phyloP scores from a whole-genome alignment of 345 rosid genomes.

The Lagerstroemia speciosa region DNA sequence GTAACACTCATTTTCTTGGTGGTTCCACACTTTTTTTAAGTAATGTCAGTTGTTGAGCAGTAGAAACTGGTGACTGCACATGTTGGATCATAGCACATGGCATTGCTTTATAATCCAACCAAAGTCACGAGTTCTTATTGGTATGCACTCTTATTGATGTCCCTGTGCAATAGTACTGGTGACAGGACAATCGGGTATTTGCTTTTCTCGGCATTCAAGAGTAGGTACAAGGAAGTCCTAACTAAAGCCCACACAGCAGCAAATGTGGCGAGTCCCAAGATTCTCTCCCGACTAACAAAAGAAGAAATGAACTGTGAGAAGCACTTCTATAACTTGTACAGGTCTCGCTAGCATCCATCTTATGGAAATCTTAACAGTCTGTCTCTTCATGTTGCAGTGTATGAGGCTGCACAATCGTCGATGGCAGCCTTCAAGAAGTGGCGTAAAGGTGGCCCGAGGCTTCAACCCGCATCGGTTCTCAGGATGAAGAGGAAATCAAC shows the following conservation, averaged over 20 bases:
- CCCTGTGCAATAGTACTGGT: slow-evolving; percentile 32
- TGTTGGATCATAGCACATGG: no score
- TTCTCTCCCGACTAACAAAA: slow-evolving; percentile 42
- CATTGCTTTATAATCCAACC: no score
- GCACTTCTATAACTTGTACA: slow-evolving; percentile 7
- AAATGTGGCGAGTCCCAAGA: slow-evolving; percentile 49
- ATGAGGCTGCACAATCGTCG: slow-evolving; percentile 73
- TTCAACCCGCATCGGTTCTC: slow-evolving; percentile 71
- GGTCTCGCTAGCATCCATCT: background rate
- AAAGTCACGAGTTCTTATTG: no score
- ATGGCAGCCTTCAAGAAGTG: slow-evolving; percentile 70
- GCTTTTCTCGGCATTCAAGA: slow-evolving; percentile 61
- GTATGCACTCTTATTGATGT: no score
- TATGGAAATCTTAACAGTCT: background rate
- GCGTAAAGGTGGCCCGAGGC: slow-evolving; percentile 80
- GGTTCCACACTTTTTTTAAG: no score
- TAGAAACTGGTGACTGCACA: no score
- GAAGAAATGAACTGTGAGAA: slow-evolving; percentile 66
- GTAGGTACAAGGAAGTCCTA: slow-evolving; percentile 68
- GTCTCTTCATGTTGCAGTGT: slow-evolving; percentile 28
- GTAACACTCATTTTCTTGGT: background rate
- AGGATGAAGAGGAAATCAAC: slow-evolving; percentile 65
- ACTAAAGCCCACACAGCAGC: slow-evolving; percentile 71
- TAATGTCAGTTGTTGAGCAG: no score
- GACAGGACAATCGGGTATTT: slow-evolving; percentile 66